phyloP scores from a whole-genome alignment of 306 rosid genomes.

The Medicago lupulina region DNA sequence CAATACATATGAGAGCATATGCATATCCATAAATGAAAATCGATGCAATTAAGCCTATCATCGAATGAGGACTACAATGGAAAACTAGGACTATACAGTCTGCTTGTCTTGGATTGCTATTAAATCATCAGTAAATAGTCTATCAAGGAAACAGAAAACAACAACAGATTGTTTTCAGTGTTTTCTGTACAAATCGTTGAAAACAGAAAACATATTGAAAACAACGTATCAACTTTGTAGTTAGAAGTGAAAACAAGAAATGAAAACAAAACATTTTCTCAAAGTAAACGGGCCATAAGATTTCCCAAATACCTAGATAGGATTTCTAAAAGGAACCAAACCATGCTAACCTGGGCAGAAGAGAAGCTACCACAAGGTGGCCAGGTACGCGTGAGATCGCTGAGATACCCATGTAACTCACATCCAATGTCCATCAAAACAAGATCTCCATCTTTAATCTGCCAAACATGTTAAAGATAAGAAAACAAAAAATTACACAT shows the following conservation, averaged over 20 bases:
- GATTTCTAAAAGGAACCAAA: conserved; percentile 31
- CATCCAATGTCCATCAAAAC: conserved; percentile 98
- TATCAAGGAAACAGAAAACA: background rate
- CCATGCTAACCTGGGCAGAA: conserved; percentile 68
- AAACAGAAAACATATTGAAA: background rate
- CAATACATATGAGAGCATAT: background rate
- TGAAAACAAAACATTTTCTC: background rate
- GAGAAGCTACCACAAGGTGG: conserved; percentile 91
- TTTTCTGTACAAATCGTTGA: background rate
- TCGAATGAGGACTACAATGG: conserved; percentile 23
- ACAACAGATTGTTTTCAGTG: background rate
- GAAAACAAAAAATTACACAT: conserved; percentile 26
- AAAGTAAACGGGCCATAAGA: background rate
- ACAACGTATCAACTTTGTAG: background rate
- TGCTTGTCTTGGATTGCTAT: conserved; percentile 30
- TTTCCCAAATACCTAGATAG: conserved; percentile 21
- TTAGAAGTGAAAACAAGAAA: background rate
- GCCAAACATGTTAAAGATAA: conserved; percentile 46
- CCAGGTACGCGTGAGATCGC: conserved; percentile 98
- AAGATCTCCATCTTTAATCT: conserved; percentile 87
- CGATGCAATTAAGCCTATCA: conserved; percentile 31
- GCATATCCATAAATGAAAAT: conserved; percentile 25
- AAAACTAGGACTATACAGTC: conserved; percentile 21
- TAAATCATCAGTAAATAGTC: conserved; percentile 18
- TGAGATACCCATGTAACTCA: conserved; percentile 86